These are phyloP conservation scores for Fragilaria crotonensis DNA, from an alignment of 108 stramenopile species.

Conservation along the genomic window DNA sequence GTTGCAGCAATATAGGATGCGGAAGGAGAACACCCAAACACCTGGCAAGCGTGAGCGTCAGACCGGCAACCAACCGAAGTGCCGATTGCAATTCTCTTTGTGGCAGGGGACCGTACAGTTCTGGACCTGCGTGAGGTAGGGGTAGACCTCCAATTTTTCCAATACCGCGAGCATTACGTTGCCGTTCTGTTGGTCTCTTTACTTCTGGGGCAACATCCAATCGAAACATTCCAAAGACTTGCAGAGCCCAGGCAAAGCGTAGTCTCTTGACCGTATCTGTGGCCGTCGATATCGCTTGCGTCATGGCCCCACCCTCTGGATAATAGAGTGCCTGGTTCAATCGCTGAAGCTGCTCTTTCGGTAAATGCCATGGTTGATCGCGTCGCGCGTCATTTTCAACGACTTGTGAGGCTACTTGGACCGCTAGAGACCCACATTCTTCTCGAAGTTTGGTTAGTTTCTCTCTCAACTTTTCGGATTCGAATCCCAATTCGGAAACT, in stretches of 20 bases:
- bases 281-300: constrained; percentile 16
- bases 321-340: constrained; percentile 13
- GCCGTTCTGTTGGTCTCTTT: constrained; percentile 8
- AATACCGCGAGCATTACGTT: constrained; percentile 50
- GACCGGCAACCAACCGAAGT: constrained; percentile 61
- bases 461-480: constrained; percentile 22
- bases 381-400: constrained; percentile 23
- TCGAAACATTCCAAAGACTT: constrained; percentile 66
- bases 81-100: constrained; percentile 58
- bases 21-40: constrained; percentile 71
- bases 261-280: constrained; percentile 37
- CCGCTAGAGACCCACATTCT: constrained; percentile 25
- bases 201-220: constrained; percentile 44
- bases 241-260: constrained; percentile 59
- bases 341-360: constrained; percentile 17
- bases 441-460: constrained; percentile 8
- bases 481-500: constrained; percentile 15
- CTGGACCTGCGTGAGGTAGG: constrained; percentile 74
- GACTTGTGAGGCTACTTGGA: constrained; percentile 18
- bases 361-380: constrained; percentile 1
- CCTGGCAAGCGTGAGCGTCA: constrained; percentile 57
- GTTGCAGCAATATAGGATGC: constrained; percentile 60
- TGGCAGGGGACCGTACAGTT: constrained; percentile 69
- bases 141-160: constrained; percentile 74
- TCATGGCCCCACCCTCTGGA: constrained; percentile 17